These are phyloP conservation scores for Conoideocrella luteorostrata DNA, from an alignment of 2,329 filamentous ascomycete genomes.

Conservation along the genomic window DNA sequence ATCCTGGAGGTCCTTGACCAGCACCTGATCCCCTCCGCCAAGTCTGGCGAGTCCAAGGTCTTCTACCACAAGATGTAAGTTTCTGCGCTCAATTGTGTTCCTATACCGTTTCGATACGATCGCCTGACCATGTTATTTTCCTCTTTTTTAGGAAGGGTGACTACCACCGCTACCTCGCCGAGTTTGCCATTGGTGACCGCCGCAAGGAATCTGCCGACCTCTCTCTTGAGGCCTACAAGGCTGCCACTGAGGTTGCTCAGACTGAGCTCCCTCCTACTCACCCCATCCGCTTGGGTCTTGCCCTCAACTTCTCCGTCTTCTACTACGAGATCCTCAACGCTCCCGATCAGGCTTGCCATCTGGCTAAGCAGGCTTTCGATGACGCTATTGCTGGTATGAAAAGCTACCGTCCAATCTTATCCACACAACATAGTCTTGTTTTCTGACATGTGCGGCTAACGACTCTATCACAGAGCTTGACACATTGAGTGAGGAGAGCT, in stretches of 20 bases:
- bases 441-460: neutral
- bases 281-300: conserved; percentile 94
- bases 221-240: conserved; percentile 96
- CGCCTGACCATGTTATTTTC: conserved; percentile 6
- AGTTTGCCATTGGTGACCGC: conserved; percentile 91
- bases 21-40: conserved; percentile 88
- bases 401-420: neutral
- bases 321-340: conserved; percentile 99
- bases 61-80: conserved; percentile 98
- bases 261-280: conserved; percentile 95
- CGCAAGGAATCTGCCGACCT: conserved; percentile 91
- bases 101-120: no score
- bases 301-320: conserved; percentile 98
- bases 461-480: conserved; percentile 68
- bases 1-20: conserved; percentile 92
- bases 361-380: conserved; percentile 98
- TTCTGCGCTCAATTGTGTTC: no score
- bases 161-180: conserved; percentile 97
- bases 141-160: conserved; percentile 79
- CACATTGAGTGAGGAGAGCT: conserved; percentile 95
- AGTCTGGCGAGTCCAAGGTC: conserved; percentile 96
- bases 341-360: conserved; percentile 94
- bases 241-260: conserved; percentile 93
- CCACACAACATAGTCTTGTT: neutral
- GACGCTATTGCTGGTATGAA: conserved; percentile 79